Evolutionary conservation across 2,329 filamentous ascomycete genomes (phyloP), one percentile per base, ranked within the genome.

Genomic region (Stagonosporopsis tanaceti): DNA sequence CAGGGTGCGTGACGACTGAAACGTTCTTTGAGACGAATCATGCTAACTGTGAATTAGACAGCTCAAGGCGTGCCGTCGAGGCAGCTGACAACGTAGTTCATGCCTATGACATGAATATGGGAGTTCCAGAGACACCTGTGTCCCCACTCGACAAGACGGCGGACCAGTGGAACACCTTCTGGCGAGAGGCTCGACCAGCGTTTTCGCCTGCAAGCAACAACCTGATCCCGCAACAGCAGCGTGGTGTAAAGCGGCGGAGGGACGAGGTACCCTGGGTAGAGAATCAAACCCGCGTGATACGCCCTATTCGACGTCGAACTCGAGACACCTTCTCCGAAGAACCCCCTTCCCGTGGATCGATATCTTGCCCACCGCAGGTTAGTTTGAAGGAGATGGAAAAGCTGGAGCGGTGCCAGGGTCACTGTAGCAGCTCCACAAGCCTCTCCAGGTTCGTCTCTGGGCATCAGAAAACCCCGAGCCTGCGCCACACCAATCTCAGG

Each of bases 71-170:
- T 58, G 89, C 89, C 1, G 87, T 91, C 4, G 89, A 91, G 73
- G 89, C 89, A 20, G 89, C 89, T 7, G 89, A 91, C 71, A 91
- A 91, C 64, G 88, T 91, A 17, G 88, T 91, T 9, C 87, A 91
- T 73, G 89, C 89, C 12, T 90, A 90, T 65, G 89, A 91, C 68
- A 84, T 91, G 75, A 88, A 91, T 68, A 89, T 91, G 87, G 85
- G 89, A 65, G 82, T 91, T 39, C 88, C 89, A n/a, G 86, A 89
- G 61, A 86, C 84, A 12, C 85, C 84, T 7, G 74, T 80, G 41
- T 77, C 79, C 34, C 79, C 75, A n/a, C 59, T 72, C 6, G 74
- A 78, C 34, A 72, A 75, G 20, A 67, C 64, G 1, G 51, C 64
- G 9, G 57, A 67, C 32, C 65, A 65, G 39, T 64, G 68, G 60